These are phyloP conservation scores for Kandelia obovata DNA, from an alignment of 345 rosid genomes.

Conservation along the genomic window DNA sequence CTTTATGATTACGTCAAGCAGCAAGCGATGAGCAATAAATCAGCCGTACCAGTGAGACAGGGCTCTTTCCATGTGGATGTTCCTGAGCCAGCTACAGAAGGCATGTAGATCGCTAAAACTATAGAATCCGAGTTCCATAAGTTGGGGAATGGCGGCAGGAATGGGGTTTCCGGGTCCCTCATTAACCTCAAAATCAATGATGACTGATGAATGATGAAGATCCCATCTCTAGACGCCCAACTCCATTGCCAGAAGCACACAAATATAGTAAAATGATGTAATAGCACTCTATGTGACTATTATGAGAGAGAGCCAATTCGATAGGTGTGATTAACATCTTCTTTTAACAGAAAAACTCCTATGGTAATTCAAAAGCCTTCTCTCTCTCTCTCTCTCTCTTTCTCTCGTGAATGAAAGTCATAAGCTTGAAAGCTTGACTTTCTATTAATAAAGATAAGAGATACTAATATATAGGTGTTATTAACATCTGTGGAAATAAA, in stretches of 20 bases:
- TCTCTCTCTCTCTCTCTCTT: too few relatives aligned
- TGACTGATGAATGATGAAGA: conserved; percentile 10
- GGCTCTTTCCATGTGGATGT: conserved; percentile 86
- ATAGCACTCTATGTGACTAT: not conserved
- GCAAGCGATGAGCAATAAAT: conserved; percentile 38
- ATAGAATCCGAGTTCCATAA: conserved; percentile 74
- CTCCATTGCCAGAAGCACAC: conserved; percentile 6
- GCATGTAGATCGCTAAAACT: conserved; percentile 56
- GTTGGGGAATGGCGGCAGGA: conserved; percentile 47
- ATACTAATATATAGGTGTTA: too few relatives aligned
- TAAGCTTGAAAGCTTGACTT: too few relatives aligned
- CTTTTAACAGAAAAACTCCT: too few relatives aligned
- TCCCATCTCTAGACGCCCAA: not conserved
- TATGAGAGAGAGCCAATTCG: not conserved
- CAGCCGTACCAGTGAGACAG: conserved; percentile 56
- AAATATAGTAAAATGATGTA: conserved; percentile 1
- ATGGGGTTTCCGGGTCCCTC: conserved; percentile 32
- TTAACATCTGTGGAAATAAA: too few relatives aligned
- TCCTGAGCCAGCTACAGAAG: conserved; percentile 64
- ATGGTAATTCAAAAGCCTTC: too few relatives aligned
- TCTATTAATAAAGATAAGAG: too few relatives aligned
- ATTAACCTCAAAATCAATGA: conserved; percentile 32
- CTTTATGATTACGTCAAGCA: conserved; percentile 79
- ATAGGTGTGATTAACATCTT: not conserved
- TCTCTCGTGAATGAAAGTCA: too few relatives aligned